These are phyloP conservation scores for Colletotrichum falcatum DNA, from an alignment of 2,329 filamentous ascomycete genomes.

Conservation along the genomic window DNA sequence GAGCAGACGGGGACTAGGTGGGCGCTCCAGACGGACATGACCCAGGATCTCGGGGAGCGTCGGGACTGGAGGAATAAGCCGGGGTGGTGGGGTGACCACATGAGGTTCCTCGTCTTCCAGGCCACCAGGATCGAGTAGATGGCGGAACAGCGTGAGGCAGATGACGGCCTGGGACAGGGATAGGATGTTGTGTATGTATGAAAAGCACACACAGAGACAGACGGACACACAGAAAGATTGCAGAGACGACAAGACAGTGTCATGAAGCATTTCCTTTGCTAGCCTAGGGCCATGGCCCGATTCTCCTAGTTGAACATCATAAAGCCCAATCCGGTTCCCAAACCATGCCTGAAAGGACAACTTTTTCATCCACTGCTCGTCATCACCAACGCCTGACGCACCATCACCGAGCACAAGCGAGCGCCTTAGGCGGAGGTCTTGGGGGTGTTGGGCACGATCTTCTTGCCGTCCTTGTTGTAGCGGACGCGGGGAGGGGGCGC, in stretches of 20 bases:
- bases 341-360: conserved; percentile 42
- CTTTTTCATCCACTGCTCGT: conserved; percentile 40
- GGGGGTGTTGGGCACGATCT: conserved; percentile 87
- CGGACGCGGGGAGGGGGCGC: conserved; percentile 96
- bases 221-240: too few relatives aligned
- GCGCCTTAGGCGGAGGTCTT: conserved; percentile 61
- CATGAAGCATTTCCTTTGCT: conserved; percentile 41
- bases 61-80: neutral
- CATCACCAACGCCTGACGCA: conserved; percentile 16
- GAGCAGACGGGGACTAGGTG: conserved; percentile 37
- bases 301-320: conserved; percentile 36
- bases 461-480: conserved; percentile 99
- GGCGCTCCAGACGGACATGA: conserved; percentile 23
- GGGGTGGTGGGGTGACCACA: conserved; percentile 6
- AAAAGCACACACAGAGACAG: too few relatives aligned
- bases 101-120: conserved; percentile 25
- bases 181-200: too few relatives aligned
- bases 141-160: fast-evolving
- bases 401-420: neutral
- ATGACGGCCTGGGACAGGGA: too few relatives aligned
- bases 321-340: conserved; percentile 40
- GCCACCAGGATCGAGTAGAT: neutral
- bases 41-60: neutral
- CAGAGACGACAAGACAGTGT: conserved; percentile 23
- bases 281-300: conserved; percentile 40